Evolutionary conservation across 1,139 yeast genomes (phyloP).

Genomic region (Saccharomyces hybrid): DNA sequence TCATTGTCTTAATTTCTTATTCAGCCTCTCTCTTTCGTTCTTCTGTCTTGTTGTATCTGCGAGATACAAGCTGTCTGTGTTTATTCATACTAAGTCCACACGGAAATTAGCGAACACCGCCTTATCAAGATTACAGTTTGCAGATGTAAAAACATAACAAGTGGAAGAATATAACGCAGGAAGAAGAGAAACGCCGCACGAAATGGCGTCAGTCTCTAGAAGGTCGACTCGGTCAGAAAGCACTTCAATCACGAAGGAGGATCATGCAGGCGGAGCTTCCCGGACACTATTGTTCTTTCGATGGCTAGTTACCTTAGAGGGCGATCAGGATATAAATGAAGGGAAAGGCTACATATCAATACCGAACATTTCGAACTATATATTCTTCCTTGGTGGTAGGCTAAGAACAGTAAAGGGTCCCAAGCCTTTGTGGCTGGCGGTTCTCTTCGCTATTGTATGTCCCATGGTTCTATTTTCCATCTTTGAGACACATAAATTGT

Average conservation of each 20-base stretch:
- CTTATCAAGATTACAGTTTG: not conserved
- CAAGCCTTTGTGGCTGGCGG: constrained; percentile 35
- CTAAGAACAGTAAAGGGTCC: constrained; percentile 38
- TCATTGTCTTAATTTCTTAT: not conserved
- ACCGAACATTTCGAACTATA: constrained; percentile 25
- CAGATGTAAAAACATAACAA: not conserved
- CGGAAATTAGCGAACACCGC: not conserved
- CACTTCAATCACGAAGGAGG: not conserved
- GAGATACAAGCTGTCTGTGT: not conserved
- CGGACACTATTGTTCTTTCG: constrained; percentile 11
- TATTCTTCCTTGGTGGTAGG: constrained; percentile 62
- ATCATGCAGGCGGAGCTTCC: not conserved
- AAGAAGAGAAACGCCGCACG: not conserved
- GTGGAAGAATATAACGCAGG: not conserved
- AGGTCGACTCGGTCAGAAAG: not conserved
- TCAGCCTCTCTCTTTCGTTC: not conserved
- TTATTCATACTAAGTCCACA: not conserved
- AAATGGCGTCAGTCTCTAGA: not conserved
- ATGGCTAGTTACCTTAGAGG: constrained; percentile 29
- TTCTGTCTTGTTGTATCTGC: not conserved
- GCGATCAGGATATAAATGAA: constrained; percentile 13
- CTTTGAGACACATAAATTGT: constrained; percentile 33
- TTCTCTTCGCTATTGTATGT: constrained; percentile 35
- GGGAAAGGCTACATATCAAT: constrained; percentile 18
- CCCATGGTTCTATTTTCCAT: constrained; percentile 48